Conservation (phyloP, 768 basidiomycete species). For the Termitomyces sp. region DNA sequence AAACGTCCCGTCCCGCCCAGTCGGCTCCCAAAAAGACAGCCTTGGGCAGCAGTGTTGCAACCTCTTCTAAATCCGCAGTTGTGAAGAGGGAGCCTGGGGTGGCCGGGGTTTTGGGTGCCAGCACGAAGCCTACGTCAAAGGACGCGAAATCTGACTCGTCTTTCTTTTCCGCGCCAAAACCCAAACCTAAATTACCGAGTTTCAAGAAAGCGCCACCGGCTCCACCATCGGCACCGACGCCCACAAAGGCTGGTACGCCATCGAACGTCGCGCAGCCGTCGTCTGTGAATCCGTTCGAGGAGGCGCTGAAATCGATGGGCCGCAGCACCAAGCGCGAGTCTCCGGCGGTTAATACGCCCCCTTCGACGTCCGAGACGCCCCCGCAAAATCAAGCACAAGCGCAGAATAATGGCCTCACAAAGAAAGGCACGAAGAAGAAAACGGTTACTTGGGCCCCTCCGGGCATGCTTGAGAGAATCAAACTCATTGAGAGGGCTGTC, state of each 20-base stretch:
- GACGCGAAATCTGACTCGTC: slow-evolving; percentile 83
- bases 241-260: neutral
- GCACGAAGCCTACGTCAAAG: slow-evolving; percentile 35
- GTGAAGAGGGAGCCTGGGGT: slow-evolving; percentile 55
- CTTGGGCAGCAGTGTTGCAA: slow-evolving; percentile 32
- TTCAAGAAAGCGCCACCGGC: slow-evolving; percentile 71
- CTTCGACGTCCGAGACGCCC: slow-evolving; percentile 31
- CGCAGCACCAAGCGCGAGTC: slow-evolving; percentile 54
- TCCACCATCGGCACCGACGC: slow-evolving; percentile 20
- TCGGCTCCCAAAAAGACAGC: slow-evolving; percentile 68
- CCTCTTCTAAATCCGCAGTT: slow-evolving; percentile 33
- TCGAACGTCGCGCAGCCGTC: slow-evolving; percentile 68
- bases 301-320: slow-evolving; percentile 71
- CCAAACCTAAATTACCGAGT: slow-evolving; percentile 76
- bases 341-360: slow-evolving; percentile 55
- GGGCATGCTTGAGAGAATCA: slow-evolving; percentile 65
- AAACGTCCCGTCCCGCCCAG: slow-evolving; percentile 27
- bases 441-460: slow-evolving; percentile 76
- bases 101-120: neutral
- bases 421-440: slow-evolving; percentile 64
- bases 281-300: slow-evolving; percentile 76
- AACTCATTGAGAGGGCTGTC: slow-evolving; percentile 77
- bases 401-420: slow-evolving; percentile 24
- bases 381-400: slow-evolving; percentile 9
- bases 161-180: slow-evolving; percentile 84